These are phyloP conservation scores for Lachnellula suecica DNA, from an alignment of 2,329 filamentous ascomycete species.

Conservation along the genomic window DNA sequence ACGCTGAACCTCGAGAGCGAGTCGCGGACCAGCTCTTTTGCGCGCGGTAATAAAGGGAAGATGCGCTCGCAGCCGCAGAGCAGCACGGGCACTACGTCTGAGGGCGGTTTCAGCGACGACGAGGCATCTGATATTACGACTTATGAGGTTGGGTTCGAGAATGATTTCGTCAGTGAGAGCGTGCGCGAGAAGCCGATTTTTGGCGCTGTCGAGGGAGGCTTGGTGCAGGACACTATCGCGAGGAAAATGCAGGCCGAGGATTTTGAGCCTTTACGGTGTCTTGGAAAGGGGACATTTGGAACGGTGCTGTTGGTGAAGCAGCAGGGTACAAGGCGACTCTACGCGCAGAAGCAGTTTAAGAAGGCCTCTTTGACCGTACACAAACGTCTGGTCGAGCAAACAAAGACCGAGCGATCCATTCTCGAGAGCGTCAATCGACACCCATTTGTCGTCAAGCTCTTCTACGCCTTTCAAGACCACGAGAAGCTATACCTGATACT, in stretches of 20 bases:
- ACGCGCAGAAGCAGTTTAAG: conserved; percentile 97
- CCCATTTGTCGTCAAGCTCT: conserved; percentile 96
- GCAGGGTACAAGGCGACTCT: conserved; percentile 80
- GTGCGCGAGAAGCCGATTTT: conserved; percentile 39
- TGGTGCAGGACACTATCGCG: conserved; percentile 43
- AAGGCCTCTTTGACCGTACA: conserved; percentile 95
- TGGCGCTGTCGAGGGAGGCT: conserved; percentile 52
- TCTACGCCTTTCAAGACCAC: conserved; percentile 96
- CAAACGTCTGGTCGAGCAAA: conserved; percentile 95
- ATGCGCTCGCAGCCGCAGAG: conserved; percentile 56
- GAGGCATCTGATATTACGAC: conserved; percentile 69
- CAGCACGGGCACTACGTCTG: conserved; percentile 30
- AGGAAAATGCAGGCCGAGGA: conserved; percentile 91
- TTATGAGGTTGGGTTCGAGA: conserved; percentile 81
- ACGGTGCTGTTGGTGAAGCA: conserved; percentile 95
- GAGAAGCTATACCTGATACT: conserved; percentile 97
- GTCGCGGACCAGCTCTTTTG: conserved; percentile 55
- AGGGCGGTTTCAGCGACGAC: conserved; percentile 53
- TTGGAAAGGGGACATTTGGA: conserved; percentile 95
- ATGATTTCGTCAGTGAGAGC: conserved; percentile 78
- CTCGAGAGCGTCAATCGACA: conserved; percentile 95
- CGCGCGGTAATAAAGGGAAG: conserved; percentile 55
- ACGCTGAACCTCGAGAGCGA: conserved; percentile 64
- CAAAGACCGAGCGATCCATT: conserved; percentile 93
- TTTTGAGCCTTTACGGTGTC: conserved; percentile 85